phyloP scores from a whole-genome alignment of 2,329 filamentous ascomycete species.

The Helotiales sp. region DNA sequence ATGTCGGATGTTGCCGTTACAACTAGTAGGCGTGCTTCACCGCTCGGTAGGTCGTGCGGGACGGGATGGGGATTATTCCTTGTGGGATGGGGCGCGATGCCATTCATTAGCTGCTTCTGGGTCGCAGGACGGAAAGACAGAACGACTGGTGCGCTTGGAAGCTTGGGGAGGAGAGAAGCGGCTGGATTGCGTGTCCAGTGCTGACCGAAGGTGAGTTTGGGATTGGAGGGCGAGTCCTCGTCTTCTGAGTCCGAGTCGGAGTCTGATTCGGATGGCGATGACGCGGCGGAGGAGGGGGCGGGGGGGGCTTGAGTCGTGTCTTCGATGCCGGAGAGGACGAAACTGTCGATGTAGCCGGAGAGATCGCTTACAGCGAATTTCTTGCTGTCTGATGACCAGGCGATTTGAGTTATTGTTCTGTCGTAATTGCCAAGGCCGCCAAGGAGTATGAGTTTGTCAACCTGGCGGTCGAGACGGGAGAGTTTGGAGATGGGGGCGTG shows the following conservation, averaged over 20 bases:
- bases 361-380: conserved; percentile 82
- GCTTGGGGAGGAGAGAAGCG: conserved; percentile 70
- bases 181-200: conserved; percentile 78
- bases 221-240: conserved; percentile 54
- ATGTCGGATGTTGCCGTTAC: conserved; percentile 70
- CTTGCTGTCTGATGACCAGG: conserved; percentile 81
- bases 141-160: conserved; percentile 67
- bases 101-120: conserved; percentile 48
- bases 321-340: conserved; percentile 69
- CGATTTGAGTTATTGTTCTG: conserved; percentile 71
- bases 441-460: conserved; percentile 60
- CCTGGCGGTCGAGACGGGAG: conserved; percentile 57
- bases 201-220: conserved; percentile 59
- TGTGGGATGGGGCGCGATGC: conserved; percentile 39
- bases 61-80: conserved; percentile 39
- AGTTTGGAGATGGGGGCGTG: conserved; percentile 53
- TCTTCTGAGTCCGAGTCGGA: conserved; percentile 50
- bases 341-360: conserved; percentile 85
- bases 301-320: conserved; percentile 49
- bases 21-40: conserved; percentile 61
- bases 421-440: conserved; percentile 78
- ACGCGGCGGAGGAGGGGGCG: conserved; percentile 46
- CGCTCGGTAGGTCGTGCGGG: conserved; percentile 57
- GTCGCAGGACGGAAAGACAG: conserved; percentile 66
- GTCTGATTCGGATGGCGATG: conserved; percentile 45